phyloP scores from a whole-genome alignment of 2,329 filamentous ascomycete species.

The Lomentospora prolificans region DNA sequence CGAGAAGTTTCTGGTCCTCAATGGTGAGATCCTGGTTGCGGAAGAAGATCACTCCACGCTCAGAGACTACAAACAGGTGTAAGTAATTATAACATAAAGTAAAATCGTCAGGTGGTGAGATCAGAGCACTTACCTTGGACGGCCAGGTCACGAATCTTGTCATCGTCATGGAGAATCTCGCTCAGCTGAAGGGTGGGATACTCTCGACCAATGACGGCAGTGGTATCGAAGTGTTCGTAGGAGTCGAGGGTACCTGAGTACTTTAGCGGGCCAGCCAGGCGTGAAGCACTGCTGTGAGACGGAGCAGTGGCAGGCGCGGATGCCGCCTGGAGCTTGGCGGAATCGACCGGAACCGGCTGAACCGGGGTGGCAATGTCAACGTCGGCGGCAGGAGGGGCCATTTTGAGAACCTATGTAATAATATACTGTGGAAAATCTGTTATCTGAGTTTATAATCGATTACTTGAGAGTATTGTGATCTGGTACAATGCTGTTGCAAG shows the following conservation, averaged over 20 bases:
- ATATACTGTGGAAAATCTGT: background rate
- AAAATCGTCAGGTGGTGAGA: too few relatives aligned
- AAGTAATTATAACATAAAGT: background rate
- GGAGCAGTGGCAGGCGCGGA: constrained; percentile 11
- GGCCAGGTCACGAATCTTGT: constrained; percentile 21
- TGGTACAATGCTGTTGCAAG: too few relatives aligned
- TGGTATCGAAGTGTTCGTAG: constrained; percentile 48
- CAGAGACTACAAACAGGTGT: constrained; percentile 41
- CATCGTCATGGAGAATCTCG: constrained; percentile 21
- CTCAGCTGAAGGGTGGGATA: constrained; percentile 32
- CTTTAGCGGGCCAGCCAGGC: constrained; percentile 29
- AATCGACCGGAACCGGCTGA: constrained; percentile 8
- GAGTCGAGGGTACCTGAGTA: constrained; percentile 39
- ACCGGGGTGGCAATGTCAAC: constrained; percentile 13
- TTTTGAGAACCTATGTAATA: constrained; percentile 6
- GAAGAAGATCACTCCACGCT: constrained; percentile 62
- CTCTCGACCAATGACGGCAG: constrained; percentile 53
- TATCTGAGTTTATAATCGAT: background rate
- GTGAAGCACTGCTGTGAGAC: constrained; percentile 12
- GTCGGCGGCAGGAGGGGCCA: constrained; percentile 20
- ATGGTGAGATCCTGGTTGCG: constrained; percentile 51
- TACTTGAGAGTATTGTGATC: background rate
- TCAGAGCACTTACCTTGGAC: constrained; percentile 15
- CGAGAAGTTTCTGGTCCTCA: constrained; percentile 56
- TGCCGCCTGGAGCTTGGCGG: constrained; percentile 9